A percentile compares a stretch with the other conserved stretches of the same genome.
phyloP scores from a whole-genome alignment of 345 rosid genomes.

The Lagerstroemia speciosa region DNA sequence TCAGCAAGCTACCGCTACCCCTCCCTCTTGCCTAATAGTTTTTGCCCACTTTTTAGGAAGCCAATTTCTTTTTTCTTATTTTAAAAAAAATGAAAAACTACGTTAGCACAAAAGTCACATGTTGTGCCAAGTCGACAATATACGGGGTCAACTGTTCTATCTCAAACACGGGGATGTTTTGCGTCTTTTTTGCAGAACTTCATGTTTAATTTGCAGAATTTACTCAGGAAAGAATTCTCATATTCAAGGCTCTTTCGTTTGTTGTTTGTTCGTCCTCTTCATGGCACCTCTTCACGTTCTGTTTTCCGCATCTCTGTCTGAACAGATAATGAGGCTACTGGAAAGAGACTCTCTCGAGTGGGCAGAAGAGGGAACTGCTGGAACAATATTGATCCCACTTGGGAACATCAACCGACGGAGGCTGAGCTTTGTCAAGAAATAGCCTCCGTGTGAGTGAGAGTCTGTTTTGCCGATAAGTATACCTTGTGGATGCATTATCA shows the following conservation, averaged over 20 bases:
- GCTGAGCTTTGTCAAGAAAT: slow-evolving; percentile 26
- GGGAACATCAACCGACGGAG: slow-evolving; percentile 31
- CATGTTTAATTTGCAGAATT: no score
- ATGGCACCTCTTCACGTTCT: neutral
- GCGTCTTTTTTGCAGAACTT: no score
- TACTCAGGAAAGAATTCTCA: neutral
- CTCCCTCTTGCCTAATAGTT: no score
- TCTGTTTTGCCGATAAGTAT: neutral
- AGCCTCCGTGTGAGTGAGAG: neutral
- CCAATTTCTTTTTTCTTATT: no score
- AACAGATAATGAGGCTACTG: slow-evolving; percentile 38
- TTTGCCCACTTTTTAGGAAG: no score
- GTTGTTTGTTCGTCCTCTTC: neutral
- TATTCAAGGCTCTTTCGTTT: neutral
- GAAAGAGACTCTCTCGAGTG: slow-evolving; percentile 44
- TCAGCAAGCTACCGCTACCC: no score
- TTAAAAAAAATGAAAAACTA: no score
- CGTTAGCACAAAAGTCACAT: no score
- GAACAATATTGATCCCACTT: slow-evolving; percentile 29
- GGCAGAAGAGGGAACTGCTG: slow-evolving; percentile 31
- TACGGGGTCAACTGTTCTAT: no score
- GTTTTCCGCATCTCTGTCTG: neutral
- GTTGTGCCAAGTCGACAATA: no score
- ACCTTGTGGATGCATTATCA: neutral
- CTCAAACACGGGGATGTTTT: no score